Evolutionary conservation across 2,329 filamentous ascomycete species (phyloP).

Genomic region (Aspergillus alliaceus): DNA sequence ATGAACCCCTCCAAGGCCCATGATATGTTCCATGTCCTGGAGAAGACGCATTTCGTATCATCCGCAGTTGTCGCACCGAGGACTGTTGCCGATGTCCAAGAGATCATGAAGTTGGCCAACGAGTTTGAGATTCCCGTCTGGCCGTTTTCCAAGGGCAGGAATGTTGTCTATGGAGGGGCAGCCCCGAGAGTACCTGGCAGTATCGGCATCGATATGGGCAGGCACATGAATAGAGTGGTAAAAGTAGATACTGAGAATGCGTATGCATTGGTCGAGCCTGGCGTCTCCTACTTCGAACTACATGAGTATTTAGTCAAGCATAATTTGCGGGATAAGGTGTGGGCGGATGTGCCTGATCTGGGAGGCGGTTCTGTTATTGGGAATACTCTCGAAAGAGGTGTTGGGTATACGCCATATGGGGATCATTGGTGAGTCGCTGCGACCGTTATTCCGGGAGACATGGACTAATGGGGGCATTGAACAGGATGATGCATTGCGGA

Average conservation of each 20-base stretch:
- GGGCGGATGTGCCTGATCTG: slow-evolving; percentile 27
- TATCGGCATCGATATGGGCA: slow-evolving; percentile 46
- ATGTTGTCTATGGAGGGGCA: slow-evolving; percentile 54
- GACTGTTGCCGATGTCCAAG: background rate
- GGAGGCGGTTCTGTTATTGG: slow-evolving; percentile 50
- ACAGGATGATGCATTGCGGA: slow-evolving; percentile 35
- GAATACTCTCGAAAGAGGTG: slow-evolving; percentile 48
- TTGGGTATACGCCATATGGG: slow-evolving; percentile 44
- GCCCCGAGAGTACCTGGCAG: slow-evolving; percentile 47
- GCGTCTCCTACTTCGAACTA: slow-evolving; percentile 55
- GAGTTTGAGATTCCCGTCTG: slow-evolving; percentile 34
- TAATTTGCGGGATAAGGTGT: slow-evolving; percentile 21
- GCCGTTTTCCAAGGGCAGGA: slow-evolving; percentile 43
- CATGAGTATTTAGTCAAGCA: slow-evolving; percentile 36
- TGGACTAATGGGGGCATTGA: background rate
- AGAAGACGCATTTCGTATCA: background rate
- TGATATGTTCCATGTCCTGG: background rate
- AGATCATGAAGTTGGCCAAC: slow-evolving; percentile 23
- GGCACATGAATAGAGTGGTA: slow-evolving; percentile 53
- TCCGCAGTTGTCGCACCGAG: background rate
- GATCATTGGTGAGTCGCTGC: slow-evolving; percentile 38
- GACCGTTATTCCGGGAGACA: background rate
- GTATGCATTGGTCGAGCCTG: slow-evolving; percentile 56
- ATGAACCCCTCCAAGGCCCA: background rate
- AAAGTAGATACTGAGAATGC: slow-evolving; percentile 52